Evolutionary conservation across 805 yeast species (phyloP).

Genomic region (Nakazawaea laoshanensis): DNA sequence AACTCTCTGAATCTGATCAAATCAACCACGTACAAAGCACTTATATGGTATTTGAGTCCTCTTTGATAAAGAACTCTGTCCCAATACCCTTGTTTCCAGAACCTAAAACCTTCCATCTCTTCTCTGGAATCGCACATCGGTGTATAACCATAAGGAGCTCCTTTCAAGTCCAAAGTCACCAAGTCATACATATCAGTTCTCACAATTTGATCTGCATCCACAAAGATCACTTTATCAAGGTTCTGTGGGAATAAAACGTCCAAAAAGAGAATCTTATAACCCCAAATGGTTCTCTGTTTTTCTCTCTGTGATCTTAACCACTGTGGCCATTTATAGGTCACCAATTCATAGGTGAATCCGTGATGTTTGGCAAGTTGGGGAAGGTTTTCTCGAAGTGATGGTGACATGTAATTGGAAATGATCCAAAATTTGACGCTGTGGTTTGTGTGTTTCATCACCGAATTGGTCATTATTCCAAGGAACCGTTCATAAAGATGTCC

Average conservation of each 20-base stretch:
- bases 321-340: slow-evolving; percentile 88
- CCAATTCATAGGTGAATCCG: slow-evolving; percentile 63
- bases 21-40: slow-evolving; percentile 82
- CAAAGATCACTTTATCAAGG: slow-evolving; percentile 68
- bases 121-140: slow-evolving; percentile 79
- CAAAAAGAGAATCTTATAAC: slow-evolving; percentile 75
- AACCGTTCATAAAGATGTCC: slow-evolving; percentile 75
- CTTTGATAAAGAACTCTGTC: slow-evolving; percentile 45
- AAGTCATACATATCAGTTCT: slow-evolving; percentile 68
- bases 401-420: slow-evolving; percentile 72
- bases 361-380: slow-evolving; percentile 48
- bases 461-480: slow-evolving; percentile 68
- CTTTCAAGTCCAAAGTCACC: slow-evolving; percentile 59
- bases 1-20: slow-evolving; percentile 53
- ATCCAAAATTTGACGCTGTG: slow-evolving; percentile 78
- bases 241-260: slow-evolving; percentile 83
- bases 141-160: slow-evolving; percentile 79
- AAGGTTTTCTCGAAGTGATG: slow-evolving; percentile 53
- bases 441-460: slow-evolving; percentile 59
- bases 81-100: slow-evolving; percentile 97
- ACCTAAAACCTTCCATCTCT: slow-evolving; percentile 79
- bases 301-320: slow-evolving; percentile 81
- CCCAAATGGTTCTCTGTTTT: slow-evolving; percentile 77
- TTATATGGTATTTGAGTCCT: slow-evolving; percentile 62
- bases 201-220: slow-evolving; percentile 80